Evolutionary conservation across 768 basidiomycete species (phyloP), one percentile per base, ranked within the genome.

Genomic region (Hortiboletus flavorubellus): DNA sequence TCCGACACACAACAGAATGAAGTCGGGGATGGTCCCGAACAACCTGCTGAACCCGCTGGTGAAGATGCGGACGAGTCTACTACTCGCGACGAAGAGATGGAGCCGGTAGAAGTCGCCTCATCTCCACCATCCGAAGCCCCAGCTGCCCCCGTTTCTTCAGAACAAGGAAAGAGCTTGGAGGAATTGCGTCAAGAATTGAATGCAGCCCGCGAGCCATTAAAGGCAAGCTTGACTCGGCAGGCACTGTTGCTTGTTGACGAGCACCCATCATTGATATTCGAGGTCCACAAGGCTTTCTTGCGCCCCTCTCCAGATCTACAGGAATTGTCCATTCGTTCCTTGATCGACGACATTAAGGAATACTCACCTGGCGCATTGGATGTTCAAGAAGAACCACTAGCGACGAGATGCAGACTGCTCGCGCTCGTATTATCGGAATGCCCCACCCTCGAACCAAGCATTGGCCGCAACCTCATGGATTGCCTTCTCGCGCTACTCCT

Each of bases 261-360:
- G 59, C 88, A 94, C 64, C 84, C 89, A 4, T 86, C 88, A 8
- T 81, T 98, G 51, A 84, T 97, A 40, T 97, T 95, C 66, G 93
- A 97, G 66, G 80, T 97, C 37, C 85, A 89, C 60, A 80, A 80
- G 26, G 89, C 91, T 21, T 94, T 97, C 70, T 80, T 89, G 53
- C 85, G 86, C 29, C 75, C 81, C 11, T 76, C 76, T 50, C 80
- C 77, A 45, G 73, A 77, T 41, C 80, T 86, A 62, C 84, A 86
- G 57, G 76, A 80, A 26, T 75, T 85, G 59, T 86, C 88, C 8
- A 78, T 95, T 46, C 79, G 80, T 41, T 79, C 83, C 52, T 79
- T 98, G 50, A 76, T 94, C 55, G 86, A 89, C 34, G 89, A 93
- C 64, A 80, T 96, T 66, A 84, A 83, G 56, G 72, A 74, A 31